Evolutionary conservation across 192 early-diverging fungal species (phyloP).

Genomic region (Rhizoclosmatium sp.): DNA sequence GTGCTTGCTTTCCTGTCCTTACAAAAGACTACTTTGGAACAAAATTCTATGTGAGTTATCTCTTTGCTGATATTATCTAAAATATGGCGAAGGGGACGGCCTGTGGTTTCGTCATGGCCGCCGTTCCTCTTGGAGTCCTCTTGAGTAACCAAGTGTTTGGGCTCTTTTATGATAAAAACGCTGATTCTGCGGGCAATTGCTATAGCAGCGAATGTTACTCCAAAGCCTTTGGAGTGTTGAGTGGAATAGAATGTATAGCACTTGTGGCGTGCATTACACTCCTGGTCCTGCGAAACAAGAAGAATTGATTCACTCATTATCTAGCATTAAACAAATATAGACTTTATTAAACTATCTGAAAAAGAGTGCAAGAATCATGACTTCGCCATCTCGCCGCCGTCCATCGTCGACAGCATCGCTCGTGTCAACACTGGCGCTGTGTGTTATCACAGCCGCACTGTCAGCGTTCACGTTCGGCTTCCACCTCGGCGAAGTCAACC

Average conservation of each 20-base stretch:
- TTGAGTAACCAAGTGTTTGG: constrained; percentile 39
- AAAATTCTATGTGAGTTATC: constrained; percentile 27
- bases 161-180: constrained; percentile 27
- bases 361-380: neutral
- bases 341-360: neutral
- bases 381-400: neutral
- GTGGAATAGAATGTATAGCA: constrained; percentile 2
- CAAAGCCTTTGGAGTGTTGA: neutral
- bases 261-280: neutral
- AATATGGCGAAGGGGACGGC: constrained; percentile 34
- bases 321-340: neutral
- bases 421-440: constrained; percentile 34
- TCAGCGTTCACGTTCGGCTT: constrained; percentile 56
- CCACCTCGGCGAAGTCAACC: constrained; percentile 58
- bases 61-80: neutral
- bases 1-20: constrained; percentile 42
- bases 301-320: no score
- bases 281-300: no score
- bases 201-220: constrained; percentile 18
- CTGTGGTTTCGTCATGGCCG: constrained; percentile 37
- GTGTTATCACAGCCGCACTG: constrained; percentile 42
- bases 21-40: constrained; percentile 40
- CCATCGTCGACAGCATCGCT: neutral
- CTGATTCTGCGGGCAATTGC: neutral
- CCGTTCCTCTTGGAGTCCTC: constrained; percentile 41